Conservation (phyloP, 192 early-diverging fungal species). For the Pilaira anomala region DNA sequence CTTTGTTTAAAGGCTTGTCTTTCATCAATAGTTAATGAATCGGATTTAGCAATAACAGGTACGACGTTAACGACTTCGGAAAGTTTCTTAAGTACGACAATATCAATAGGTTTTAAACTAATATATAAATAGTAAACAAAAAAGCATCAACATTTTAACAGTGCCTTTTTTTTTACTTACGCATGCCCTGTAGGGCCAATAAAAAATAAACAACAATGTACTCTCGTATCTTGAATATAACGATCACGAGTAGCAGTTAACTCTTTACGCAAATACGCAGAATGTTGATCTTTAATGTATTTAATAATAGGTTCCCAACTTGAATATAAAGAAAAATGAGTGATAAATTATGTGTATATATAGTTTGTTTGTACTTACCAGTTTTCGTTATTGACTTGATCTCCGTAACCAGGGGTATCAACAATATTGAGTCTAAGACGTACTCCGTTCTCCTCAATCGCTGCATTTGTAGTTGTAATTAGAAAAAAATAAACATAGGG, state of each 20-base stretch:
- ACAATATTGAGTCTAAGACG: slow-evolving; percentile 90
- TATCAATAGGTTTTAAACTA: slow-evolving; percentile 81
- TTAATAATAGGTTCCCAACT: slow-evolving; percentile 96
- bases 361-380: slow-evolving; percentile 52
- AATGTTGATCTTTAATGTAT: slow-evolving; percentile 98
- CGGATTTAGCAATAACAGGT: slow-evolving; percentile 86
- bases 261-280: slow-evolving; percentile 89
- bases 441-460: slow-evolving; percentile 94
- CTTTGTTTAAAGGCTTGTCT: slow-evolving; percentile 75
- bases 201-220: slow-evolving; percentile 95
- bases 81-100: slow-evolving; percentile 79
- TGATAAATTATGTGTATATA: neutral
- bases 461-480: slow-evolving; percentile 38
- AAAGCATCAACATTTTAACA: slow-evolving; percentile 4
- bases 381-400: slow-evolving; percentile 98
- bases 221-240: slow-evolving; percentile 89
- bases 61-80: slow-evolving; percentile 83
- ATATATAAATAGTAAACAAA: neutral
- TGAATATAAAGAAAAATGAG: slow-evolving; percentile 1
- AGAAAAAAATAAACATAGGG: neutral
- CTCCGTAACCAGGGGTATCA: slow-evolving; percentile 96
- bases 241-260: slow-evolving; percentile 80
- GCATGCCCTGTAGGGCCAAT: slow-evolving; percentile 93
- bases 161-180: slow-evolving; percentile 58
- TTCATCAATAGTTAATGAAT: slow-evolving; percentile 83